These are phyloP conservation scores for Batkoa obscura DNA, from an alignment of 371 early-diverging fungal species.

Conservation along the genomic window DNA sequence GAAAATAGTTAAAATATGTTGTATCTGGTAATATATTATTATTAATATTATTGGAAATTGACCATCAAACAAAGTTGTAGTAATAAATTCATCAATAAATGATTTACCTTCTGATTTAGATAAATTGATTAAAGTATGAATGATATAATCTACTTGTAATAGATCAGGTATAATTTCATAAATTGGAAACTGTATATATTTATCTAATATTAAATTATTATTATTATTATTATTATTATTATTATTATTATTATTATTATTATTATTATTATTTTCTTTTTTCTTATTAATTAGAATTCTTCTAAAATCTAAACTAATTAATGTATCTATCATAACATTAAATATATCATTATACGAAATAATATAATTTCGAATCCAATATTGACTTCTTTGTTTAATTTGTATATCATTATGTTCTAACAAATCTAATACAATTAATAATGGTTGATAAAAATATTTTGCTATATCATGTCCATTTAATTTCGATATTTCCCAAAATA, in stretches of 20 bases:
- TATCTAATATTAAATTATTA: no score
- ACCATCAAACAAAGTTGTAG: not conserved
- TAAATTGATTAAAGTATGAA: not conserved
- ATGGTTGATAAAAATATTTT: constrained; percentile 1
- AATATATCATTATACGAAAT: not conserved
- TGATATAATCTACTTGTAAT: not conserved
- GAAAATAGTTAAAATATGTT: not conserved
- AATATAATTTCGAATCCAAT: not conserved
- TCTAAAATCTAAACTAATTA: not conserved
- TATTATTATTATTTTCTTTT: no score
- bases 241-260: no score
- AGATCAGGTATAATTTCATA: constrained; percentile 5
- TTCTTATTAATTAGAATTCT: not conserved
- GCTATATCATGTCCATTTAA: not conserved
- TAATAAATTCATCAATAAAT: constrained; percentile 1
- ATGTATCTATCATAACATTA: not conserved
- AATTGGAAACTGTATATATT: not conserved
- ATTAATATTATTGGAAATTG: not conserved
- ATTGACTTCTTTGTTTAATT: not conserved
- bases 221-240: no score
- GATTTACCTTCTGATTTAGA: not conserved
- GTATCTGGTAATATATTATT: not conserved
- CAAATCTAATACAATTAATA: not conserved
- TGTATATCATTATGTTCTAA: not conserved
- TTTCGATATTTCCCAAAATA: not conserved